Conservation (phyloP, 805 yeast species). For the Yamadazyma ubonensis region DNA sequence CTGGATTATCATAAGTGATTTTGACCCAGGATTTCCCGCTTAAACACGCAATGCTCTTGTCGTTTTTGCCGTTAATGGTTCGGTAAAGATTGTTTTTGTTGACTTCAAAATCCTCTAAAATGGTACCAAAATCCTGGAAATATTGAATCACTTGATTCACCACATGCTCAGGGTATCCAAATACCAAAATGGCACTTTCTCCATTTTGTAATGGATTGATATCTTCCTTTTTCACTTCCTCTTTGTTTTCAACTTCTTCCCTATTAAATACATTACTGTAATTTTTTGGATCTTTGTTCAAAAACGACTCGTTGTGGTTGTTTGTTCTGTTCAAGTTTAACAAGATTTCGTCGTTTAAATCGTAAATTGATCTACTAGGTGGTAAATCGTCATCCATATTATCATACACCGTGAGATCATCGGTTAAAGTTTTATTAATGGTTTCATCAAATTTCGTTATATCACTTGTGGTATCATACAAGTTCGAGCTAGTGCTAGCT, state of each 20-base stretch:
- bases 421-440: constrained; percentile 27
- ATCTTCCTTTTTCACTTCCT: constrained; percentile 6
- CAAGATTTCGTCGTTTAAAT: constrained; percentile 44
- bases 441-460: constrained; percentile 27
- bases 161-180: constrained; percentile 82
- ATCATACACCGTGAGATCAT: constrained; percentile 26
- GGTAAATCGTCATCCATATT: constrained; percentile 42
- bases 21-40: constrained; percentile 92
- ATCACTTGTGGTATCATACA: constrained; percentile 23
- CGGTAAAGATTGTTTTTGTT: constrained; percentile 16
- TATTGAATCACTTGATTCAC: constrained; percentile 66
- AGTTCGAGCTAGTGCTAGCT: constrained; percentile 16
- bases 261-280: constrained; percentile 47
- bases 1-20: constrained; percentile 72
- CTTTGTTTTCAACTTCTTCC: constrained; percentile 16
- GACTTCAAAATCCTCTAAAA: constrained; percentile 69
- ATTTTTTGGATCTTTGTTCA: constrained; percentile 45
- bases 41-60: constrained; percentile 59
- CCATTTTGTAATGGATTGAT: constrained; percentile 26
- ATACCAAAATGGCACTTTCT: constrained; percentile 74
- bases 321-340: constrained; percentile 34
- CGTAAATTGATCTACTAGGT: constrained; percentile 51
- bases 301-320: constrained; percentile 39
- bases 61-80: constrained; percentile 11
- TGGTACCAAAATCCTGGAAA: constrained; percentile 76